Evolutionary conservation across 805 yeast species (phyloP), one percentile per base, ranked within the genome.

Genomic region (Metschnikowia hibisci): DNA sequence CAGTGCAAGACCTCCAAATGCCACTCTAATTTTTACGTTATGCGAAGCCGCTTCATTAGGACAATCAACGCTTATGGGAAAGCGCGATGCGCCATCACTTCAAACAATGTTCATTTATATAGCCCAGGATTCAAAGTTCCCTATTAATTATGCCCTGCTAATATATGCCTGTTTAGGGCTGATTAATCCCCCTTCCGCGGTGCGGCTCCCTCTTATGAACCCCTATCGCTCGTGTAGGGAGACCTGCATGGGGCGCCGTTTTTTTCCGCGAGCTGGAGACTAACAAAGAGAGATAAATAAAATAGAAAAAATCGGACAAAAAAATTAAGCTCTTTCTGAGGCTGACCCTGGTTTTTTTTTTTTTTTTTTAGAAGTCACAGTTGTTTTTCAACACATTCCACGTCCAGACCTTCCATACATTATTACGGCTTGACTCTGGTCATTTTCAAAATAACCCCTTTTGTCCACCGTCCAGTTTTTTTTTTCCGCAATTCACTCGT

Each of bases 401-500:
- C 14, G 3, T 5, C n/a, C 6, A 30, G 14, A 13, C 30, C 34
- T 23, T 10, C 31, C 26, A 35, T 20, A 6, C 7, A 20, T 20
- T 8, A 20, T 8, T 3, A 20, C 23, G 31, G 10, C 15, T 27
- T 22, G 27, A 27, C 7, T 8, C 13, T 35, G 31, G 15, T 18
- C 15, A 9, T 28, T 32, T 16, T 35, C 28, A 13, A 35, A 7
- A 15, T 26, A 15, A 27, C 39, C 39, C 39, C 39, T 35, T 35
- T 16, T 27, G 39, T 28, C 25, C 18, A 23, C 18, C 13, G n/a
- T 12, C 39, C 15, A n/a, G 39, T 35, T 31, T 26, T 26, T 35
- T 36, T 30, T 37, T 37, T 37, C 35, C 41, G 41, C 41, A 30
- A 38, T 14, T 30, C 39, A 20, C 32, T 35, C 39, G 39, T 35